Evolutionary conservation across 208 protist species (phyloP), one percentile per base, ranked within the genome.

Genomic region (Balamuthia mandrillaris): DNA sequence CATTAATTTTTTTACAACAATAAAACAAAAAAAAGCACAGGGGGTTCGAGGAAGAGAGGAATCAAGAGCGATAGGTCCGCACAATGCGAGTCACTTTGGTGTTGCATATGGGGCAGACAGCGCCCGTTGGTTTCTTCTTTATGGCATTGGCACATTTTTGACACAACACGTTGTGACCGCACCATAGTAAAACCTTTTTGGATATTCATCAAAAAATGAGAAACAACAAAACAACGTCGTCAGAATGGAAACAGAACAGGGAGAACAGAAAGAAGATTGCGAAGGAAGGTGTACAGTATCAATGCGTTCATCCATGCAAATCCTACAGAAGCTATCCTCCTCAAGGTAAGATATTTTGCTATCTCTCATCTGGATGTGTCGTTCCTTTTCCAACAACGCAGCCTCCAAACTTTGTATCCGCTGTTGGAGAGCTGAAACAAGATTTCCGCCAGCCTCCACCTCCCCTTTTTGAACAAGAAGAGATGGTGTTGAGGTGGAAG

Each of bases 331-430:
- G 39, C 41, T 75, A 44, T 75, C 65, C 41, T 75, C 65, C 24
- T 75, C 65, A 27, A 75, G 65, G n/a, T 54, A 39, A 44, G 65
- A 75, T 37, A 75, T 75, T 31, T 75, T 75, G 65, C 52, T 44
- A 27, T 75, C 65, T 44, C 52, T 75, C 41, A 44, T 44, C 39
- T 54, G 35, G 41, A 75, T 3, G 24, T 75, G 27, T 12, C 65
- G 1, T n/a, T 75, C 65, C 65, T 75, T 75, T 37, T 45, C 65
- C 41, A 44, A 37, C 24, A 75, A 44, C 65, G 29, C 52, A 44
- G 14, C 65, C 42, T 75, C 39, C 27, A 75, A 31, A 37, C 52
- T 37, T 44, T 75, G 65, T 6, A 75, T 75, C 65, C 52, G 65
- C 65, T 24, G 27, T 31, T 54, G 42, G 14, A 75, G 41, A 10